phyloP scores from a whole-genome alignment of 2,329 filamentous ascomycete genomes.

The Dactylonectria estremocensis region DNA sequence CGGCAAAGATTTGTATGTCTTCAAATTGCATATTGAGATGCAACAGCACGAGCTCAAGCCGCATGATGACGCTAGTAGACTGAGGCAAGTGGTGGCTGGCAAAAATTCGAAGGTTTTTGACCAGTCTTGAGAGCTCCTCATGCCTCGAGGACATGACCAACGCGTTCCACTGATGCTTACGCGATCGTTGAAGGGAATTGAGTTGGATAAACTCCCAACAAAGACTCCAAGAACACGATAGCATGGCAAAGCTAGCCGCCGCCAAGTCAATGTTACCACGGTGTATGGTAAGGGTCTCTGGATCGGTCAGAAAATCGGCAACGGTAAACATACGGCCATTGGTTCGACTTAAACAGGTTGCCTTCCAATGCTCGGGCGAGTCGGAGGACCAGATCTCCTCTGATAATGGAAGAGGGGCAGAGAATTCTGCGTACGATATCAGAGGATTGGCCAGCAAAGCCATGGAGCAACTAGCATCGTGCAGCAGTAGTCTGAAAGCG shows the following conservation, averaged over 20 bases:
- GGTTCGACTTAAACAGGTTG: neutral
- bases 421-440: constrained; percentile 52
- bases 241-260: constrained; percentile 32
- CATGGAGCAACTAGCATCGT: constrained; percentile 51
- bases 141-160: constrained; percentile 46
- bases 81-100: constrained; percentile 7
- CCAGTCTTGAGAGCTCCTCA: constrained; percentile 50
- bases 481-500: constrained; percentile 46
- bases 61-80: constrained; percentile 45
- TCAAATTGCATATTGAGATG: constrained; percentile 60
- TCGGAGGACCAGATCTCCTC: constrained; percentile 46
- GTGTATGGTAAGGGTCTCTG: constrained; percentile 3
- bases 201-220: constrained; percentile 52
- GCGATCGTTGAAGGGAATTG: constrained; percentile 41
- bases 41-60: constrained; percentile 53
- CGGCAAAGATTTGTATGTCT: constrained; percentile 59
- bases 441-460: constrained; percentile 49
- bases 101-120: constrained; percentile 34
- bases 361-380: constrained; percentile 48
- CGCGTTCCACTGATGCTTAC: constrained; percentile 47
- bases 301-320: constrained; percentile 41
- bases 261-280: constrained; percentile 21
- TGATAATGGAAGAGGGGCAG: constrained; percentile 36
- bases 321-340: constrained; percentile 3
- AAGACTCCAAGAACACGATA: constrained; percentile 48